Base-by-base conservation (phyloP, 2,329 filamentous ascomycete species). In the Periconia macrospinosa region DNA sequence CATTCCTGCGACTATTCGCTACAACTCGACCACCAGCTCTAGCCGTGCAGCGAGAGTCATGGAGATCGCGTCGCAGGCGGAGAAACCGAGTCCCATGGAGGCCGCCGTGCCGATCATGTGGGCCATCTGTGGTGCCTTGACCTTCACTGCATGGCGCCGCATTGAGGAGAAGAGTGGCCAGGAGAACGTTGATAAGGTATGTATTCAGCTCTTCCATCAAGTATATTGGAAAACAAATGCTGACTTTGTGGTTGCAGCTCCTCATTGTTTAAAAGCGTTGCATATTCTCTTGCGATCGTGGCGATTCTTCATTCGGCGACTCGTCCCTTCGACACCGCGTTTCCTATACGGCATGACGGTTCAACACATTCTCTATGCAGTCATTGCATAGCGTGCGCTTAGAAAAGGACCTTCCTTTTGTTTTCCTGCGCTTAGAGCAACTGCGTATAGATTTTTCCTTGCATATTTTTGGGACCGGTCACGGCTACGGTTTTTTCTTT, bases 1-100 rank as follows among this genome's bases (percentile, higher is more conserved):
- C 48, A 52, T 56, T 40, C 58, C 62, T n/a, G 57, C 61, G 48
- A 51, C 57, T 23, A 45, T 60, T 42, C 68, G 70, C 56, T 68
- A 58, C 64, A 72, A 71, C 63, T 72, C 69, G 9, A 64, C 60
- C 37, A 59, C 60, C 43, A 60, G 55, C 33, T 47, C 63, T 6
- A 62, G 54, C 51, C 49, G 55, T 45, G 59, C 68, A 3, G 55
- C 64, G 1, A 61, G 64, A 48, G 62, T 73, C 49, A 57, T 69
- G 19, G 59, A 70, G 45, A 65, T 72, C 57, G 70, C 69, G 2
- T 58, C 59, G 0, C 61, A 65, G 15, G 67, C 66, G 18, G 63
- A 70, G 61, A 68, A 65, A 55, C 69, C 68, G 2, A 65, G 64
- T 66, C 52, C 62, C 10, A 47, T 69, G 46, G 70, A 73, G 55